These are phyloP conservation scores for Gamsiella multidivaricata DNA, from an alignment of 192 early-diverging fungal genomes.

Conservation along the genomic window DNA sequence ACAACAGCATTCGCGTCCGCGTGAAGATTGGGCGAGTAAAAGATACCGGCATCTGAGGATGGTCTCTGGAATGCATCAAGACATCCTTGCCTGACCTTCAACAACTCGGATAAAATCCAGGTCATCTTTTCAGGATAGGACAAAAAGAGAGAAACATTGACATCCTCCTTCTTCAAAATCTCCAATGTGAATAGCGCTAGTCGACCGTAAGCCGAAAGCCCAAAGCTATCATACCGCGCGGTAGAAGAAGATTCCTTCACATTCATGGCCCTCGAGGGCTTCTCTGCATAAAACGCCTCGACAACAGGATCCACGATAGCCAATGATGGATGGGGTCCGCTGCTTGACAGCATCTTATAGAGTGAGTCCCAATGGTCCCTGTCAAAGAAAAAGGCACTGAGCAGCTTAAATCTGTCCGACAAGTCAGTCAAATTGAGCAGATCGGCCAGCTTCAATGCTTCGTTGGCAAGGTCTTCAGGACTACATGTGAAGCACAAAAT, in stretches of 20 bases:
- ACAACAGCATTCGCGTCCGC: conserved; percentile 43
- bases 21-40: conserved; percentile 43
- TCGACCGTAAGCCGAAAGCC: conserved; percentile 60
- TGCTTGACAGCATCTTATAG: conserved; percentile 32
- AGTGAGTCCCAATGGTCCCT: conserved; percentile 55
- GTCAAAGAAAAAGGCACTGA: conserved; percentile 44
- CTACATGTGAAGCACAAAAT: conserved; percentile 27
- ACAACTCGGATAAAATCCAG: conserved; percentile 47
- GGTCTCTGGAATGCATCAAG: conserved; percentile 43
- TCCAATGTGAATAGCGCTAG: conserved; percentile 57
- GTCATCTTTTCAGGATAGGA: conserved; percentile 36
- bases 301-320: conserved; percentile 32
- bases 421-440: conserved; percentile 31
- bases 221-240: conserved; percentile 61
- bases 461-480: conserved; percentile 59
- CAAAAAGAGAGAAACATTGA: conserved; percentile 31
- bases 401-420: conserved; percentile 26
- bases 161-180: conserved; percentile 48
- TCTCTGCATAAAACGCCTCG: conserved; percentile 31
- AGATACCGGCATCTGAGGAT: conserved; percentile 35
- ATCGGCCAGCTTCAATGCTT: conserved; percentile 48
- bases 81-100: conserved; percentile 50
- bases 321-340: conserved; percentile 38
- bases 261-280: background rate
- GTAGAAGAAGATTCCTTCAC: background rate